Evolutionary conservation across 768 basidiomycete species (phyloP).

Genomic region (Mycena vulgaris): DNA sequence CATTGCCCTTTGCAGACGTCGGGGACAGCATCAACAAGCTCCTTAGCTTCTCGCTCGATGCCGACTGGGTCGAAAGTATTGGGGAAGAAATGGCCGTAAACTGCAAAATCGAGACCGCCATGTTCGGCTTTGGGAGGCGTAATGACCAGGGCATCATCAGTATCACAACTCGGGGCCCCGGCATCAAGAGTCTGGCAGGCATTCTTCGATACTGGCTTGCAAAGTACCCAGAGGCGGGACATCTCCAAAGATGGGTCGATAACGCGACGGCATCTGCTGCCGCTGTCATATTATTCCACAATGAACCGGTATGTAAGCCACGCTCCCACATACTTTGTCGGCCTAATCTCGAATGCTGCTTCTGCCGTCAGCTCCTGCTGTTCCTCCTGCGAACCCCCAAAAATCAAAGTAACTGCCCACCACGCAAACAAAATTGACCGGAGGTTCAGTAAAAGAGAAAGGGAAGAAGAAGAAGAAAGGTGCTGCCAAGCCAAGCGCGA

Average conservation of each 20-base stretch:
- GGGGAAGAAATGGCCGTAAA: slow-evolving; percentile 14
- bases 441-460: neutral
- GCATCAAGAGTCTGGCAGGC: slow-evolving; percentile 5
- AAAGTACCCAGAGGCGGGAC: slow-evolving; percentile 5
- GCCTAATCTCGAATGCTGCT: too few relatives aligned
- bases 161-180: slow-evolving; percentile 1
- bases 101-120: neutral
- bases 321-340: too few relatives aligned
- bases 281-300: neutral
- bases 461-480: slow-evolving; percentile 8
- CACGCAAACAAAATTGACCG: neutral
- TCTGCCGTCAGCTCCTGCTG: neutral
- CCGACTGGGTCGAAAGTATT: slow-evolving; percentile 1
- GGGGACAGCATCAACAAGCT: slow-evolving; percentile 1
- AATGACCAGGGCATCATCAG: neutral
- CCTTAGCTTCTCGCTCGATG: neutral
- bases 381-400: neutral
- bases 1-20: neutral
- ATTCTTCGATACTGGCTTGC: slow-evolving; percentile 13
- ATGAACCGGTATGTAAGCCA: slow-evolving; percentile 5
- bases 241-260: slow-evolving; percentile 7
- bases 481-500: neutral
- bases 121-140: neutral
- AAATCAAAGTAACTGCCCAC: too few relatives aligned
- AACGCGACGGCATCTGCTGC: slow-evolving; percentile 5